Evolutionary conservation across 768 basidiomycete genomes (phyloP).

Genomic region (Rhizopogon vesiculosus): DNA sequence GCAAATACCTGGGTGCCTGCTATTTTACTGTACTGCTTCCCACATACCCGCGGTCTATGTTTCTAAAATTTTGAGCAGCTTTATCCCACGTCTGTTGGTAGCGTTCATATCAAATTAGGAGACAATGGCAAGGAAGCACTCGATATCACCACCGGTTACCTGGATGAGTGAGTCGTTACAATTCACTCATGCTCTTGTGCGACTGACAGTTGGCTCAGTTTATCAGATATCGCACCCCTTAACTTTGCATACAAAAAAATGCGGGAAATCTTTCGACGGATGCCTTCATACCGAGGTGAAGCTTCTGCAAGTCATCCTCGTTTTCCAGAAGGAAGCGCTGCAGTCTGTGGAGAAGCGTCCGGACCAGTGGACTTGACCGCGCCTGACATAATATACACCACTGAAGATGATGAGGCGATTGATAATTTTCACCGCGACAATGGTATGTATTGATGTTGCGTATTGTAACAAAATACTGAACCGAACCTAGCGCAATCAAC

Average conservation of each 20-base stretch:
- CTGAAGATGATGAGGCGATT: slow-evolving; percentile 30
- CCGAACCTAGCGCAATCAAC: slow-evolving; percentile 30
- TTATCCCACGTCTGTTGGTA: slow-evolving; percentile 45
- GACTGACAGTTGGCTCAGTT: slow-evolving; percentile 3
- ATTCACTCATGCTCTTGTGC: not conserved
- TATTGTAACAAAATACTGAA: not conserved
- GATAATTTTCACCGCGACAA: slow-evolving; percentile 20
- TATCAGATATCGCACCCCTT: slow-evolving; percentile 19
- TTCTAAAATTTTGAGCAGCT: slow-evolving; percentile 11
- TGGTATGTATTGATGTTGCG: slow-evolving; percentile 7
- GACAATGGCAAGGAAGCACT: slow-evolving; percentile 35
- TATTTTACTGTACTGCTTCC: slow-evolving; percentile 29
- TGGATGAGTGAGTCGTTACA: slow-evolving; percentile 34
- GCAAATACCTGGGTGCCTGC: slow-evolving; percentile 22
- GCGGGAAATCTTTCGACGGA: slow-evolving; percentile 30
- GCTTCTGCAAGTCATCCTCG: slow-evolving; percentile 10
- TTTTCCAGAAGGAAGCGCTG: slow-evolving; percentile 18
- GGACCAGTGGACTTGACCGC: slow-evolving; percentile 19
- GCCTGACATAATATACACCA: slow-evolving; percentile 27
- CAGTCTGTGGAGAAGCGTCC: slow-evolving; percentile 15
- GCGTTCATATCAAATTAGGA: slow-evolving; percentile 42
- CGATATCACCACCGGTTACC: slow-evolving; percentile 41
- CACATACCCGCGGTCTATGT: not conserved
- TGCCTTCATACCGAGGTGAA: slow-evolving; percentile 35
- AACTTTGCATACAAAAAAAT: slow-evolving; percentile 22